Evolutionary conservation across 106 monocot species (phyloP), one percentile per base, ranked within the genome.

Genomic region (Allium cepa): DNA sequence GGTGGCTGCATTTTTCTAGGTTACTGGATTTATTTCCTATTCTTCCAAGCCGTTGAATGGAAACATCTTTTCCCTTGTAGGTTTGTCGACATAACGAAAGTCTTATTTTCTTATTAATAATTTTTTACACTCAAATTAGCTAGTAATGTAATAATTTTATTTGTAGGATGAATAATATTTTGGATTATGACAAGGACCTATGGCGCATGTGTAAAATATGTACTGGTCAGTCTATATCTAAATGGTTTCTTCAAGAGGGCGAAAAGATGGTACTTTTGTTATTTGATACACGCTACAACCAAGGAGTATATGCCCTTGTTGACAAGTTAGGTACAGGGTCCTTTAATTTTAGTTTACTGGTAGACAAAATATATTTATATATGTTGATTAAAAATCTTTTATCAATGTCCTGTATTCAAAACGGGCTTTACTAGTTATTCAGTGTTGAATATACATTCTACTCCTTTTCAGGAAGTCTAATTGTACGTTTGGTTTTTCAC

Each of bases 171-270:
- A 56, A 36, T 14, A 81, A 75, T 57, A 48, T 71, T 45, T 47
- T 71, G 60, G 81, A 86, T 62, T 70, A 62, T 79, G 88, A 88
- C 77, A 74, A 74, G 46, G 76, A 88, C 22, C 77, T 91, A 46
- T 51, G 72, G 73, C 67, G 79, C 57, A 82, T 84, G 81, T 91
- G 88, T 78, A 49, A 77, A 64, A 68, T 88, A 62, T 88, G 88
- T 67, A 86, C 83, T 16, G 79, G 77, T 46, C 95, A 96, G 65
- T 83, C 94, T 56, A 71, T 83, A 8, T 75, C 79, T 76, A 96
- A 91, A 73, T 79, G 91, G 77, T 70, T 88, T 46, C 88, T 96
- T 75, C 95, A 96, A 78, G 95, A 96, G 79, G 88, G 95, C 15
- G 95, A 96, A 80, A 96, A 96, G 56, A 62, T 96, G 63, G 81